Evolutionary conservation across 306 rosid species (phyloP), one percentile per base, ranked within the genome.

Genomic region (Prunus dulcis): DNA sequence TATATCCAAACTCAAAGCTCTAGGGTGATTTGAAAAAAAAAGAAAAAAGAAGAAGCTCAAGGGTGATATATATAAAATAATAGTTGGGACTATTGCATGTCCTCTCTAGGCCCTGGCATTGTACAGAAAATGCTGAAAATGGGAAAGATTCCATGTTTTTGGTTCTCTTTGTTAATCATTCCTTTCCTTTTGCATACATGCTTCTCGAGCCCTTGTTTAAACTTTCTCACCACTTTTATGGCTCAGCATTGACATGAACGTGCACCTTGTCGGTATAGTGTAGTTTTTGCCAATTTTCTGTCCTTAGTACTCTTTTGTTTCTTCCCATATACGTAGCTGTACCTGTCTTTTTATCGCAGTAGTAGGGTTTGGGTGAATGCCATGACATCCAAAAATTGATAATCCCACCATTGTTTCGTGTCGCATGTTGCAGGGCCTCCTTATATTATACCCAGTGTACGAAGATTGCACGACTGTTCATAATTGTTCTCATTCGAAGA

Each of bases 261-360:
- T 88, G 83, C 86, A 83, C 69, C 84, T 70, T 85, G 86, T 85
- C 88, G 83, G 77, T 68, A n/a, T 34, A 79, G 80, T 69, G 22
- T 51, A 13, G 25, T 51, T 71, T 84, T 68, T 58, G 78, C 74
- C 72, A 73, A 71, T 84, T 45, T 55, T 72, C 78, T 64, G 60
- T 53, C 68, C n/a, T 63, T 22, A 46, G 74, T 79, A 53, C 75
- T 73, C 23, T 72, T 83, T 83, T 63, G 71, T 43, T 73, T 45
- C 71, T 71, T 73, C 80, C 43, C 34, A 20, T 10, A 10, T 49
- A 38, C 43, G 43, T 38, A 38, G 43, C 9, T 38, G 10, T 6
- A 53, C 28, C 43, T 62, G 67, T 18, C 45, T 62, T 62, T 28
- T 62, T 15, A 63, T 28, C 15, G 11, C 43, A 30, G 5, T 18